Base-by-base conservation (phyloP, 768 basidiomycete species). In the Russula emetica region DNA sequence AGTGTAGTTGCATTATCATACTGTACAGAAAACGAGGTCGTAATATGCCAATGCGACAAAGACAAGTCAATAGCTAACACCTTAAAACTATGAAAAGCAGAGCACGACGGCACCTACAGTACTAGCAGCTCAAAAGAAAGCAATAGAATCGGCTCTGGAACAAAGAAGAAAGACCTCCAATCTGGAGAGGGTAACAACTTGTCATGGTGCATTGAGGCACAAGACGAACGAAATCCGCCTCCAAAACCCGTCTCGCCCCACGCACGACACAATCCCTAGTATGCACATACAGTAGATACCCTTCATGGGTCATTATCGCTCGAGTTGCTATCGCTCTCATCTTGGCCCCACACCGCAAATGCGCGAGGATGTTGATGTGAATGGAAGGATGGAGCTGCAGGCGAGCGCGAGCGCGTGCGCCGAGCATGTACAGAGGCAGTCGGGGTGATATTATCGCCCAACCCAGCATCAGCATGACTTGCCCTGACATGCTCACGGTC, bases 331-430 rank as follows among this genome's bases (percentile, higher is more conserved):
- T 94, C 92, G 60, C 88, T 92, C 74, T 93, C 92, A 71, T 94
- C 92, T 45, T 91, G 87, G 0, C 92, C 92, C 84, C 85, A 91
- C 13, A 90, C 89, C 22, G 92, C 92, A 70, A 94, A 94, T 9
- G 88, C 86, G 40, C 82, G 66, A 47, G 68, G 65, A 68, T 69
- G 18, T 78, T 78, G 58, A 73, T 73, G 20, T 74, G 74, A 38
- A 78, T 74, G 49, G 73, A 58, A 38, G 49, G 32, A 69, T 68
- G 28, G 63, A 51, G 51, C 72, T 65, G 20, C 64, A 45, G 66
- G 69, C n/a, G 62, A 70, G 44, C 68, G 70, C 49, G 57, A 59
- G 65, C 64, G 72, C 69, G 58, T 62, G 44, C 64, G 74, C 69
- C 59, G 71, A 30, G 64, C 63, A 42, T 73, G 60, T 60, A 22